These are phyloP conservation scores for Aspergillus quadricinctus DNA, from an alignment of 2,329 filamentous ascomycete genomes.

Conservation along the genomic window DNA sequence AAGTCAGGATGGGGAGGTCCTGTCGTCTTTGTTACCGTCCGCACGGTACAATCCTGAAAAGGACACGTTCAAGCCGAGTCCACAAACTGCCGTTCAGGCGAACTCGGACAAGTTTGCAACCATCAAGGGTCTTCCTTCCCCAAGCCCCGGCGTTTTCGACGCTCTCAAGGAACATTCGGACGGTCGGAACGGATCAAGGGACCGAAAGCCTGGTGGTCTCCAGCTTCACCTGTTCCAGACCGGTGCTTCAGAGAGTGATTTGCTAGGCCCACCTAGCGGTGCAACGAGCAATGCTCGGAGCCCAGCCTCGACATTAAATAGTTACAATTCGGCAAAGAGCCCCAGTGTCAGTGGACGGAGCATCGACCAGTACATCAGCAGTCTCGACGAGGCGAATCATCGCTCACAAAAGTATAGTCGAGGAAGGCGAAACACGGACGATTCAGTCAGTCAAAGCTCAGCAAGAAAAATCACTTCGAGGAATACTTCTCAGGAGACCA, in stretches of 20 bases:
- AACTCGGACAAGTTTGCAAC: slow-evolving; percentile 58
- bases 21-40: slow-evolving; percentile 40
- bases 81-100: slow-evolving; percentile 63
- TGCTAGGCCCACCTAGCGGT: slow-evolving; percentile 49
- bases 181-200: slow-evolving; percentile 59
- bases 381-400: slow-evolving; percentile 71
- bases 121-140: slow-evolving; percentile 62
- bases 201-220: slow-evolving; percentile 73
- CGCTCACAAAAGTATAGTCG: slow-evolving; percentile 54
- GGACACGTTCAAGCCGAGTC: slow-evolving; percentile 41
- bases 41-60: slow-evolving; percentile 41
- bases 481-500: slow-evolving; percentile 59
- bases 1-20: slow-evolving; percentile 29
- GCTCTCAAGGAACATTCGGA: slow-evolving; percentile 57
- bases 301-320: slow-evolving; percentile 36
- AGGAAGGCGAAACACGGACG: slow-evolving; percentile 44
- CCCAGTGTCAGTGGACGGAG: slow-evolving; percentile 60
- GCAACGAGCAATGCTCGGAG: slow-evolving; percentile 42
- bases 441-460: slow-evolving; percentile 42
- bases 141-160: slow-evolving; percentile 60
- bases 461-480: slow-evolving; percentile 50
- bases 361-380: slow-evolving; percentile 81
- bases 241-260: slow-evolving; percentile 48
- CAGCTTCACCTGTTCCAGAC: slow-evolving; percentile 58
- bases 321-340: slow-evolving; percentile 51